These are phyloP conservation scores for Penicillium tannophilum DNA, from an alignment of 495 filamentous ascomycete species.

Conservation along the genomic window DNA sequence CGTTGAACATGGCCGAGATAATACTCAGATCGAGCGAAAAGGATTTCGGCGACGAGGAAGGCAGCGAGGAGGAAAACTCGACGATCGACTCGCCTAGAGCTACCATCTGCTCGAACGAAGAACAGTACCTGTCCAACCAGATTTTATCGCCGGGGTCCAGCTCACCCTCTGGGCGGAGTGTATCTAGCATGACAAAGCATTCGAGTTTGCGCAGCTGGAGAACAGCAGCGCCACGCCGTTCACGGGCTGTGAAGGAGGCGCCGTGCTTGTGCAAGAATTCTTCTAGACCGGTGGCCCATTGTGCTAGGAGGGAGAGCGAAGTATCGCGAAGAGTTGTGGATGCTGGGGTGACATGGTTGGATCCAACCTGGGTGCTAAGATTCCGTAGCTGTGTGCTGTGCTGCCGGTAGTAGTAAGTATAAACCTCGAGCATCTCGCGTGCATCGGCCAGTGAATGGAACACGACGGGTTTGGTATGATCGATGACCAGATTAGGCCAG, in stretches of 20 bases:
- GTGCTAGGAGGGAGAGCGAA: constrained; percentile 12
- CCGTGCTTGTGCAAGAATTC: constrained; percentile 18
- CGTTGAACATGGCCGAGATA: constrained; percentile 56
- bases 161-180: not conserved
- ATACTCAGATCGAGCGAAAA: constrained; percentile 47
- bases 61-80: not conserved
- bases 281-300: constrained; percentile 22
- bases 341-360: not conserved
- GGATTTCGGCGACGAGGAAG: not conserved
- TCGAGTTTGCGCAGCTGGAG: constrained; percentile 19
- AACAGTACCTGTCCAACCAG: constrained; percentile 23
- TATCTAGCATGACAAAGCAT: constrained; percentile 13
- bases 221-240: constrained; percentile 20
- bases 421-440: constrained; percentile 24
- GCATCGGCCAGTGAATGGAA: constrained; percentile 26
- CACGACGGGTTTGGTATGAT: constrained; percentile 2
- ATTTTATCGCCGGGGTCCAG: not conserved
- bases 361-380: not conserved
- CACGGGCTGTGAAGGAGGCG: constrained; percentile 12
- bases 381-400: not conserved
- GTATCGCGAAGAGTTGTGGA: constrained; percentile 1
- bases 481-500: constrained; percentile 13
- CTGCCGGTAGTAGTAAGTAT: constrained; percentile 8
- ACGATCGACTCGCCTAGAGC: constrained; percentile 24
- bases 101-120: constrained; percentile 28